Conservation (phyloP, 208 protist species). For the Herpetomonas muscarum region DNA sequence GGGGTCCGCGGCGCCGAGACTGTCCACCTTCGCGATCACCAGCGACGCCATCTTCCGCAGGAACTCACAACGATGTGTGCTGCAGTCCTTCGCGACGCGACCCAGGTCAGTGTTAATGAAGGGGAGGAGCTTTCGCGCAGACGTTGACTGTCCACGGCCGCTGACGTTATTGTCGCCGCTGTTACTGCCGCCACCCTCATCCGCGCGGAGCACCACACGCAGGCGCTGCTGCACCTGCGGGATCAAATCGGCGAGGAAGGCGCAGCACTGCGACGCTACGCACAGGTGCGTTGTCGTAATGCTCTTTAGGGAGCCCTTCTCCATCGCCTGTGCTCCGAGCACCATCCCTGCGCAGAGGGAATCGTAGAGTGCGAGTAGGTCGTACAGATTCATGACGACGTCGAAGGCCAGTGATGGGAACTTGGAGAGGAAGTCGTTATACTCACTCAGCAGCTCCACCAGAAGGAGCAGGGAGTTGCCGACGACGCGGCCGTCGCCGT, state of each 20-base stretch:
- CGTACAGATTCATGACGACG: slow-evolving; percentile 60
- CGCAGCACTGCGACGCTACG: slow-evolving; percentile 81
- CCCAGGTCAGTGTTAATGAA: slow-evolving; percentile 63
- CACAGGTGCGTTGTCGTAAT: slow-evolving; percentile 83
- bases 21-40: slow-evolving; percentile 65
- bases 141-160: background rate
- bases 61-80: slow-evolving; percentile 59
- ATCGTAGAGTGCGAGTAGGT: slow-evolving; percentile 82
- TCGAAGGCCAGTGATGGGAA: slow-evolving; percentile 87
- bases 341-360: slow-evolving; percentile 62
- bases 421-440: slow-evolving; percentile 58
- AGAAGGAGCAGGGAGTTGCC: slow-evolving; percentile 67
- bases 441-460: slow-evolving; percentile 70
- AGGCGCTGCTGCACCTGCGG: slow-evolving; percentile 55
- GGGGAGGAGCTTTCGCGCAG: slow-evolving; percentile 20
- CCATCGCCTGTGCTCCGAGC: slow-evolving; percentile 75
- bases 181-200: slow-evolving; percentile 2
- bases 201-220: slow-evolving; percentile 8
- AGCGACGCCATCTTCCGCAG: slow-evolving; percentile 65
- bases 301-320: slow-evolving; percentile 62
- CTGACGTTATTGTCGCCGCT: background rate
- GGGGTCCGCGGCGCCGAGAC: slow-evolving; percentile 31
- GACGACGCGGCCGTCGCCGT: slow-evolving; percentile 39
- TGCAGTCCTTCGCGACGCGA: slow-evolving; percentile 44
- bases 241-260: slow-evolving; percentile 65